These are phyloP conservation scores for Coemansia javaensis DNA, from an alignment of 192 early-diverging fungal species.

Conservation along the genomic window DNA sequence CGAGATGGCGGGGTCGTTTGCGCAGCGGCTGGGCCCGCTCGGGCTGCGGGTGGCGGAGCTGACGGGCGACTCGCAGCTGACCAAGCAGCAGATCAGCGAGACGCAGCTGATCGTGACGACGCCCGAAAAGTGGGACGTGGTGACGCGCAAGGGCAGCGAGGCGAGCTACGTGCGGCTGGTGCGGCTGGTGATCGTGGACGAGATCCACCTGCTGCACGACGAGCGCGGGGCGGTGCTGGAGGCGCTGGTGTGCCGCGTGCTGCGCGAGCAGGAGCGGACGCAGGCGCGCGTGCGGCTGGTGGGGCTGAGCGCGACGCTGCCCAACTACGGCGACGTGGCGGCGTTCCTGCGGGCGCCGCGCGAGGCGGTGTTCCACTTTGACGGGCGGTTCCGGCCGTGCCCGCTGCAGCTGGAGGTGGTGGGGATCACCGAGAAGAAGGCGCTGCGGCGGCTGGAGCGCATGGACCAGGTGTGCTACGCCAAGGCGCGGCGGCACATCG, in stretches of 20 bases:
- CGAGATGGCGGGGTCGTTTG: constrained; percentile 94
- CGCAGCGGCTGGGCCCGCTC: constrained; percentile 63
- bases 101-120: constrained; percentile 98
- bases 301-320: constrained; percentile 89
- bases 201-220: constrained; percentile 96
- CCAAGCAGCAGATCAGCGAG: constrained; percentile 92
- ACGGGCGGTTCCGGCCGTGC: constrained; percentile 86
- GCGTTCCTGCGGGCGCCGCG: constrained; percentile 85
- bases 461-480: constrained; percentile 98
- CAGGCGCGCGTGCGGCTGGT: constrained; percentile 87
- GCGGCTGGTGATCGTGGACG: constrained; percentile 90
- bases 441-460: constrained; percentile 83
- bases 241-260: constrained; percentile 80
- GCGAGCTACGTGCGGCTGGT: constrained; percentile 86
- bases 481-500: constrained; percentile 84
- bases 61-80: constrained; percentile 93
- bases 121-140: constrained; percentile 99
- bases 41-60: constrained; percentile 93
- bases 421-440: constrained; percentile 96
- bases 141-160: constrained; percentile 93
- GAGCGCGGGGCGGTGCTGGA: constrained; percentile 96
- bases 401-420: constrained; percentile 95
- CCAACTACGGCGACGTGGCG: constrained; percentile 95
- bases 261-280: constrained; percentile 83
- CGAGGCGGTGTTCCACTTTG: constrained; percentile 89